Evolutionary conservation across 2,329 filamentous ascomycete genomes (phyloP).

Genomic region (Monosporascus sp.): DNA sequence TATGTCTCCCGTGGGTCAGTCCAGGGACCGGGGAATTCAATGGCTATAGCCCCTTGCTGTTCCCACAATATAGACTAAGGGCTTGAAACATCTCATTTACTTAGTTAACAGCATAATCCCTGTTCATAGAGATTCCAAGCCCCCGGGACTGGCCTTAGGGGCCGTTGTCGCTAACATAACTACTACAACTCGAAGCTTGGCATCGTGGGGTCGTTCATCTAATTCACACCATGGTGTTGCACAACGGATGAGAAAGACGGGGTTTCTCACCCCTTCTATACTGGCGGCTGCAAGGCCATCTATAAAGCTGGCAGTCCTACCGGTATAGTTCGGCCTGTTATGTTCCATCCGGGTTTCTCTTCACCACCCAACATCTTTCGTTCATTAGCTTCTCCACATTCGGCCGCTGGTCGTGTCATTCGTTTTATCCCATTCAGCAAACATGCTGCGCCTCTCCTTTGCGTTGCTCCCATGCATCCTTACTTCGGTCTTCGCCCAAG

Average conservation of each 20-base stretch:
- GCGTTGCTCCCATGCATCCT: background rate
- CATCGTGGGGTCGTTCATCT: background rate
- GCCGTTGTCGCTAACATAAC: background rate
- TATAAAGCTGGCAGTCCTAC: background rate
- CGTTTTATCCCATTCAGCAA: too few relatives aligned
- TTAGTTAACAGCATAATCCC: too few relatives aligned
- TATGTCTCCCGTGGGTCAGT: background rate
- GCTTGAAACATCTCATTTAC: background rate
- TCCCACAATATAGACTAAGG: background rate
- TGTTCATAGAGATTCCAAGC: background rate
- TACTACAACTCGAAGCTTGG: background rate
- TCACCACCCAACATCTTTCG: too few relatives aligned
- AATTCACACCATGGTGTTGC: background rate
- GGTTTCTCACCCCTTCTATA: too few relatives aligned
- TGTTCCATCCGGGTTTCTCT: too few relatives aligned
- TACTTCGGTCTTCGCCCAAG: conserved; percentile 1
- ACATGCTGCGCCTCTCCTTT: background rate
- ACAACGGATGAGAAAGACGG: background rate
- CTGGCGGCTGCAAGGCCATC: background rate
- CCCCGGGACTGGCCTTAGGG: background rate
- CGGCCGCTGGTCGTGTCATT: too few relatives aligned
- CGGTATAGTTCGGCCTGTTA: too few relatives aligned
- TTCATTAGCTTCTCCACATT: too few relatives aligned
- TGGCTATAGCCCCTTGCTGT: background rate
- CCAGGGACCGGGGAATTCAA: background rate